Base-by-base conservation (phyloP, 805 yeast species). In the Scheffersomyces amazonensis region DNA sequence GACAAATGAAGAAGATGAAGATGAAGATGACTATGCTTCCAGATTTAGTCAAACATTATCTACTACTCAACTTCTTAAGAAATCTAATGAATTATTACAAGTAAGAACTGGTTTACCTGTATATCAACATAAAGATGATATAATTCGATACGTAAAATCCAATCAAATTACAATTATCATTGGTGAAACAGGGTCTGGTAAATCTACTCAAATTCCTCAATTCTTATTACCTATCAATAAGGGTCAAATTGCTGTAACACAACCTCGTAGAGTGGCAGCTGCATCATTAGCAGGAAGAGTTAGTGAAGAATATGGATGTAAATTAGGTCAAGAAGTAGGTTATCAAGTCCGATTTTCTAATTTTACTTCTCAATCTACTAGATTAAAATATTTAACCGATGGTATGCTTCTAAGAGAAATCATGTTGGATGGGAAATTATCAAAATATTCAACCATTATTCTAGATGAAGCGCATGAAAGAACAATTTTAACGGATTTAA, bases 391-490 rank as follows among this genome's bases (percentile, higher is more conserved):
- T 55, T 66, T 91, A 32, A 93, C 99, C 0, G 99, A 93, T 67
- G 99, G 99, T 81, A 91, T 93, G 98, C 73, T 93, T 16, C 64
- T 93, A 39, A 76, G 99, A 56, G 98, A 93, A 58, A 62, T 90
- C 46, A 85, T 91, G 93, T 62, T 86, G 43, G 87, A 87, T 52
- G 75, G 77, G 2, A 54, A 62, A 9, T 63, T 93, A 25, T 60
- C 72, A 2, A 77, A 76, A 43, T 93, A 91, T 60, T 70, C 83
- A 19, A 82, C 89, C 0, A 74, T 93, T 8, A 71, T 93, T 32
- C 81, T 93, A 35, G 99, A 93, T 70, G 99, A 93, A 67, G 99
- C 98, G 2, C 99, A 93, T 67, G 99, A 93, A 66, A 76, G 99
- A 57, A 91, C 98, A 0, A 84, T 93, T 2, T 64, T 90, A 34